Conservation (phyloP, 768 basidiomycete genomes). For the Mycena capillaripes region DNA sequence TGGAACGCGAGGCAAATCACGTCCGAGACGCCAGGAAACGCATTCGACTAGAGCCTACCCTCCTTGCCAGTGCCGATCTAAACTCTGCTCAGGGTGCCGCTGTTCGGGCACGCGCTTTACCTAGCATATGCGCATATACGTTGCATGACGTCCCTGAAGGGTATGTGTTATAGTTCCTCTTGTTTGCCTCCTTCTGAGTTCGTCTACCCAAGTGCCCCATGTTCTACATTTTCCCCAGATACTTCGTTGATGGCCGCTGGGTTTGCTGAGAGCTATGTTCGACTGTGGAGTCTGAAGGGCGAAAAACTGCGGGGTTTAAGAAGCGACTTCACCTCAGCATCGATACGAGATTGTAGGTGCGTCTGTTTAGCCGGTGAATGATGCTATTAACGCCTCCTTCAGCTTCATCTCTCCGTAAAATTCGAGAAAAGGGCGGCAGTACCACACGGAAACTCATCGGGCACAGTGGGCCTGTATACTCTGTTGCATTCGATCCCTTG, state of each 20-base stretch:
- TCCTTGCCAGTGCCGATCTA: slow-evolving; percentile 67
- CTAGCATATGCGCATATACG: slow-evolving; percentile 96
- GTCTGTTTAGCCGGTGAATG: background rate
- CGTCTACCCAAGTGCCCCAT: slow-evolving; percentile 78
- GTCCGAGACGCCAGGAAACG: slow-evolving; percentile 93
- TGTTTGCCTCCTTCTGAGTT: slow-evolving; percentile 15
- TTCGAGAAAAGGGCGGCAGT: slow-evolving; percentile 85
- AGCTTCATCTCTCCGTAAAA: slow-evolving; percentile 74
- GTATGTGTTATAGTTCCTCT: slow-evolving; percentile 59
- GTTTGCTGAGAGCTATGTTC: slow-evolving; percentile 95
- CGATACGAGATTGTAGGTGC: slow-evolving; percentile 78
- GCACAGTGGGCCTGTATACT: slow-evolving; percentile 97
- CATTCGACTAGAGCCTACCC: slow-evolving; percentile 88
- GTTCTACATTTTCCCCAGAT: slow-evolving; percentile 91
- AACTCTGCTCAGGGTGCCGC: slow-evolving; percentile 71
- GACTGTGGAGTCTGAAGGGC: slow-evolving; percentile 95
- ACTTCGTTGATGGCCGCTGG: slow-evolving; percentile 94
- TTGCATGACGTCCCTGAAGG: slow-evolving; percentile 96
- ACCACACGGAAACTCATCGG: slow-evolving; percentile 96
- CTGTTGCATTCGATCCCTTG: slow-evolving; percentile 92
- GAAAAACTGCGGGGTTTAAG: slow-evolving; percentile 85
- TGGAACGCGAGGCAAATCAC: slow-evolving; percentile 90
- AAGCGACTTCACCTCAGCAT: slow-evolving; percentile 79
- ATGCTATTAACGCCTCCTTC: background rate
- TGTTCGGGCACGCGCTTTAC: slow-evolving; percentile 77